Evolutionary conservation across 2,329 filamentous ascomycete genomes (phyloP).

Genomic region (Ascochyta lentis): DNA sequence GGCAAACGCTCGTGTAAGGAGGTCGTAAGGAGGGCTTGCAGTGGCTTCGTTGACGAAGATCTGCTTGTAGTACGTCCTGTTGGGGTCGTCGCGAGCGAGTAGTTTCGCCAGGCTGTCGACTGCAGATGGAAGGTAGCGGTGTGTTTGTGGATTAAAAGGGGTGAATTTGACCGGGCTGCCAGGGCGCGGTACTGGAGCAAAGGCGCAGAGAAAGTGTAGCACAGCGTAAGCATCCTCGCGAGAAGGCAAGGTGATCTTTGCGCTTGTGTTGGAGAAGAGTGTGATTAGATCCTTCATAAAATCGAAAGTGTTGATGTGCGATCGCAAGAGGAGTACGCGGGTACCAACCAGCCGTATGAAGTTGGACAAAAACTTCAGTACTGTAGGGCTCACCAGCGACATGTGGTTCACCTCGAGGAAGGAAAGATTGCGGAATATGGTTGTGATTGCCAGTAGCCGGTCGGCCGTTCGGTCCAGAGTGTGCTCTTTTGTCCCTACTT

Average conservation of each 20-base stretch:
- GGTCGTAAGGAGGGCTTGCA: slow-evolving; percentile 71
- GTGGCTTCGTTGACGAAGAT: slow-evolving; percentile 78
- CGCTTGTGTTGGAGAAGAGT: slow-evolving; percentile 86
- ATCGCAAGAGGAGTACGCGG: slow-evolving; percentile 82
- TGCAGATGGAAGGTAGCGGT: slow-evolving; percentile 87
- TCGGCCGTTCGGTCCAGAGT: slow-evolving; percentile 87
- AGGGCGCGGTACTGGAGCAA: slow-evolving; percentile 80
- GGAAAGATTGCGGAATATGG: slow-evolving; percentile 89
- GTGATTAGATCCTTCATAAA: slow-evolving; percentile 96
- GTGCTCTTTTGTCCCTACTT: slow-evolving; percentile 78
- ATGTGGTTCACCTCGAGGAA: slow-evolving; percentile 81
- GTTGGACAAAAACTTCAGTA: slow-evolving; percentile 83
- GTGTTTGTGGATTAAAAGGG: slow-evolving; percentile 77
- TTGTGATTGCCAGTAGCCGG: slow-evolving; percentile 86
- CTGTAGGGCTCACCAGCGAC: slow-evolving; percentile 74
- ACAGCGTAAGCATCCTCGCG: slow-evolving; percentile 87
- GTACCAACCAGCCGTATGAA: slow-evolving; percentile 88
- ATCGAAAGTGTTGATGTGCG: slow-evolving; percentile 84
- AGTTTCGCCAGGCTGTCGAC: slow-evolving; percentile 91
- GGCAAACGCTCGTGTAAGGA: slow-evolving; percentile 86
- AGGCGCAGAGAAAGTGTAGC: slow-evolving; percentile 87
- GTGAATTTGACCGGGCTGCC: slow-evolving; percentile 72
- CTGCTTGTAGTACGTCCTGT: slow-evolving; percentile 80
- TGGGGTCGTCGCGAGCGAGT: slow-evolving; percentile 90
- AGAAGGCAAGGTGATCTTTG: slow-evolving; percentile 79